Conservation (phyloP, 345 rosid species). For the Sisymbrium irio region DNA sequence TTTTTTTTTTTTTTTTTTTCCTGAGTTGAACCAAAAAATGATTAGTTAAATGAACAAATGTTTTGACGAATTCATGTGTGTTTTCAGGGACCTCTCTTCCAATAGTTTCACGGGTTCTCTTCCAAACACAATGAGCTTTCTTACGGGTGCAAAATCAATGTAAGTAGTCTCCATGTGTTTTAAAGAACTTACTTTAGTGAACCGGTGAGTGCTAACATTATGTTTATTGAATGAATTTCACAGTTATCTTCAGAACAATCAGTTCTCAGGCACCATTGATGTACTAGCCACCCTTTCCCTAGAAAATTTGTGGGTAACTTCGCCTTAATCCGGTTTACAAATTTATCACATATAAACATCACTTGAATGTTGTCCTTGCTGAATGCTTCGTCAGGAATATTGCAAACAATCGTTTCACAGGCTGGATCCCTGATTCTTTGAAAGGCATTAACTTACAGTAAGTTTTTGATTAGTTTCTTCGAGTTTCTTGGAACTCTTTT, state of each 20-base stretch:
- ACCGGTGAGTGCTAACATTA: conserved; percentile 14
- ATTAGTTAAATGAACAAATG: neutral
- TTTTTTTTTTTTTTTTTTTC: neutral
- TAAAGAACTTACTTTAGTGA: neutral
- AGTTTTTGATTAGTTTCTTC: conserved; percentile 41
- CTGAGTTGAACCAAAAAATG: neutral
- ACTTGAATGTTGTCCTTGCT: conserved; percentile 15
- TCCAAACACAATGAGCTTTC: conserved; percentile 64
- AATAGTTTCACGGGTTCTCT: conserved; percentile 65
- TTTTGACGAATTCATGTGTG: neutral
- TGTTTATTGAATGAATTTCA: conserved; percentile 20
- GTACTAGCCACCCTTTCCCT: conserved; percentile 79
- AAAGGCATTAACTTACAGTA: conserved; percentile 75
- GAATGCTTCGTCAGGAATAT: conserved; percentile 54
- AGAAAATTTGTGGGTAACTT: conserved; percentile 71
- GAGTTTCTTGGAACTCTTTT: conserved; percentile 46
- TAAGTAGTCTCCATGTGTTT: conserved; percentile 32
- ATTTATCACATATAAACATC: neutral
- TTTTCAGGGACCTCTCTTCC: conserved; percentile 82
- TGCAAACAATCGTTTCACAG: conserved; percentile 78
- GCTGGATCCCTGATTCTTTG: conserved; percentile 84
- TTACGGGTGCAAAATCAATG: conserved; percentile 65
- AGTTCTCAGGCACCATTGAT: conserved; percentile 80
- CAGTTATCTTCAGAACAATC: conserved; percentile 92
- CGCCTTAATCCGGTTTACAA: conserved; percentile 16